These are phyloP conservation scores for Seiridium unicorne DNA, from an alignment of 2,329 filamentous ascomycete species.

Conservation along the genomic window DNA sequence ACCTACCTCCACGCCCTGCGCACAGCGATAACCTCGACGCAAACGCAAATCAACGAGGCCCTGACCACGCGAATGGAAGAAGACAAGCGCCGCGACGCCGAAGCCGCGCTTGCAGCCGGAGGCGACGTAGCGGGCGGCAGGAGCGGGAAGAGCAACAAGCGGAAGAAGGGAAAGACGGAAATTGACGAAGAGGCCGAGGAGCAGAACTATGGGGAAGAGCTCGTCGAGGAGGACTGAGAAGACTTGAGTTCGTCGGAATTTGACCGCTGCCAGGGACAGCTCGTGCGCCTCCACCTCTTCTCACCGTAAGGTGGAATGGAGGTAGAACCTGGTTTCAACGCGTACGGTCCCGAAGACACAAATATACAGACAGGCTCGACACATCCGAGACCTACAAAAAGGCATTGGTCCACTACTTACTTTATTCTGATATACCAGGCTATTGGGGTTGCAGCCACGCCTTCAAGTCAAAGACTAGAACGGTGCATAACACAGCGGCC, in stretches of 20 bases:
- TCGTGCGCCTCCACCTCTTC: too few species aligned
- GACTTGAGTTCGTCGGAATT: neutral
- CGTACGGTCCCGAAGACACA: too few species aligned
- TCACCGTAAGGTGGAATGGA: too few species aligned
- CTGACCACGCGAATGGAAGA: conserved; percentile 74
- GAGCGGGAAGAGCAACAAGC: conserved; percentile 14
- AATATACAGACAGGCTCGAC: too few species aligned
- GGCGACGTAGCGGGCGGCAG: neutral
- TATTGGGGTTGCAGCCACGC: too few species aligned
- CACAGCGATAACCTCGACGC: conserved; percentile 54
- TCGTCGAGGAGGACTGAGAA: conserved; percentile 57
- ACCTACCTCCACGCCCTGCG: conserved; percentile 61
- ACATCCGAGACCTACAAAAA: too few species aligned
- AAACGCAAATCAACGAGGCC: conserved; percentile 67
- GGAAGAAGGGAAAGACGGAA: conserved; percentile 29
- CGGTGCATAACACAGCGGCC: neutral
- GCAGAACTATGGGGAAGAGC: conserved; percentile 84
- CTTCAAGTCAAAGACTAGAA: too few species aligned
- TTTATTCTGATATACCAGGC: too few species aligned
- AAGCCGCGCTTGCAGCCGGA: conserved; percentile 14
- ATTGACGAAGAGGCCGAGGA: conserved; percentile 61
- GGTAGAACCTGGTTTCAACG: too few species aligned
- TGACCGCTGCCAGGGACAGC: neutral
- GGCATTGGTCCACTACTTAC: too few species aligned
- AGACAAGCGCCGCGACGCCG: conserved; percentile 55